These are phyloP conservation scores for Achlya hypogyna DNA, from an alignment of 352 stramenopile species.

Conservation along the genomic window DNA sequence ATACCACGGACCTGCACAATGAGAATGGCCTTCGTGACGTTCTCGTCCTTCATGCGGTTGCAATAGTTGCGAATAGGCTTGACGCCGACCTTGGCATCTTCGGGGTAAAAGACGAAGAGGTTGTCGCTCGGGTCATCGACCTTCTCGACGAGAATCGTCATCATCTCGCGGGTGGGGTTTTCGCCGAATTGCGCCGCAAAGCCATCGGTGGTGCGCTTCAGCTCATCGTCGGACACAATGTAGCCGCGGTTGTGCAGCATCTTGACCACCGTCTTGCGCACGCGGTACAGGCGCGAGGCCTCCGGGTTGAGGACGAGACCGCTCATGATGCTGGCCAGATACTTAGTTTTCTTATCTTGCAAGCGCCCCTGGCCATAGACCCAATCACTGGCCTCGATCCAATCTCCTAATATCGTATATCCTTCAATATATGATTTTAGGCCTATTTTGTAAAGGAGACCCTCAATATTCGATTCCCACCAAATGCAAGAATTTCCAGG, in stretches of 20 bases:
- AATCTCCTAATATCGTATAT: not conserved
- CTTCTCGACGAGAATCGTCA: constrained; percentile 94
- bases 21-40: constrained; percentile 96
- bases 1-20: constrained; percentile 78
- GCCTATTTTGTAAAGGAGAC: too few species aligned
- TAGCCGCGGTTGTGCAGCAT: constrained; percentile 95
- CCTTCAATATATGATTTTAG: not conserved
- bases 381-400: not conserved
- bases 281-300: constrained; percentile 85
- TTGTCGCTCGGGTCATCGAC: constrained; percentile 89
- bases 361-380: not conserved
- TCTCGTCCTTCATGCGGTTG: constrained; percentile 97
- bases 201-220: constrained; percentile 90
- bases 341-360: too few species aligned
- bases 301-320: constrained; percentile 52
- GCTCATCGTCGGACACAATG: constrained; percentile 94
- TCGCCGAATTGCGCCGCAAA: constrained; percentile 86
- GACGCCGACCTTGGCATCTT: constrained; percentile 98
- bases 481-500: too few species aligned
- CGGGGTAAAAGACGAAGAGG: constrained; percentile 99
- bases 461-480: too few species aligned
- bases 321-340: constrained; percentile 52
- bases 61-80: constrained; percentile 93
- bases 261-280: constrained; percentile 94
- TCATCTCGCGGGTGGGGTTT: constrained; percentile 89